Evolutionary conservation across 768 basidiomycete species (phyloP).

Genomic region (Boletellus sp.): DNA sequence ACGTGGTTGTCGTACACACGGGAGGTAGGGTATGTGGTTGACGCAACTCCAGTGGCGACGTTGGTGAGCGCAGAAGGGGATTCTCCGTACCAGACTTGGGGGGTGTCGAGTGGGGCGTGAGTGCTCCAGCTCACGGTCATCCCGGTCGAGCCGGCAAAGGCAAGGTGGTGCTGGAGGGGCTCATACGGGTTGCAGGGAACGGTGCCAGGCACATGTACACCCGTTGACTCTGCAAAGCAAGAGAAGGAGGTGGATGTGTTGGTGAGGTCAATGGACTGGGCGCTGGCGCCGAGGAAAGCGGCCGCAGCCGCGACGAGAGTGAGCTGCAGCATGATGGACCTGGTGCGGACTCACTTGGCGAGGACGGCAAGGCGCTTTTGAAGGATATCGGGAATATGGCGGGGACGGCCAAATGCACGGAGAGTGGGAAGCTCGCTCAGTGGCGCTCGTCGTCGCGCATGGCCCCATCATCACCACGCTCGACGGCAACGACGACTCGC

Average conservation of each 20-base stretch:
- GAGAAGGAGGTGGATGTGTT: constrained; percentile 12
- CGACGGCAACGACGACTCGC: background rate
- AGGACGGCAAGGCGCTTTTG: background rate
- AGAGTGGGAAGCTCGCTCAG: constrained; percentile 2
- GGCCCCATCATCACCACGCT: background rate
- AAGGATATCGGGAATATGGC: background rate
- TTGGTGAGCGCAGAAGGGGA: constrained; percentile 16
- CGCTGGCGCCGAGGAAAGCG: constrained; percentile 8
- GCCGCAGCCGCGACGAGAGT: constrained; percentile 1
- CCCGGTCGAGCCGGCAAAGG: constrained; percentile 23
- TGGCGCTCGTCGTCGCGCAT: too few species aligned
- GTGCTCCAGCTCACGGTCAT: constrained; percentile 30
- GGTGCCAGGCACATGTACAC: constrained; percentile 26
- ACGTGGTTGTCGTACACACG: constrained; percentile 30
- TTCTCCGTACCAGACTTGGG: constrained; percentile 26
- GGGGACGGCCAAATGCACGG: background rate
- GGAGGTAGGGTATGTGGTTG: constrained; percentile 22
- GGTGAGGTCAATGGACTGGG: constrained; percentile 19
- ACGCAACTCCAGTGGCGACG: constrained; percentile 16
- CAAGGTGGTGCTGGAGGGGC: constrained; percentile 25
- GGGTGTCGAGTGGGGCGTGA: constrained; percentile 14
- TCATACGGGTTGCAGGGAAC: constrained; percentile 28
- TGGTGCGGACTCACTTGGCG: background rate
- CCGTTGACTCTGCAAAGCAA: constrained; percentile 26
- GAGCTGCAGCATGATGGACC: constrained; percentile 10